These are phyloP conservation scores for Globisporangium recalcitrans DNA, from an alignment of 352 stramenopile species.

Conservation along the genomic window DNA sequence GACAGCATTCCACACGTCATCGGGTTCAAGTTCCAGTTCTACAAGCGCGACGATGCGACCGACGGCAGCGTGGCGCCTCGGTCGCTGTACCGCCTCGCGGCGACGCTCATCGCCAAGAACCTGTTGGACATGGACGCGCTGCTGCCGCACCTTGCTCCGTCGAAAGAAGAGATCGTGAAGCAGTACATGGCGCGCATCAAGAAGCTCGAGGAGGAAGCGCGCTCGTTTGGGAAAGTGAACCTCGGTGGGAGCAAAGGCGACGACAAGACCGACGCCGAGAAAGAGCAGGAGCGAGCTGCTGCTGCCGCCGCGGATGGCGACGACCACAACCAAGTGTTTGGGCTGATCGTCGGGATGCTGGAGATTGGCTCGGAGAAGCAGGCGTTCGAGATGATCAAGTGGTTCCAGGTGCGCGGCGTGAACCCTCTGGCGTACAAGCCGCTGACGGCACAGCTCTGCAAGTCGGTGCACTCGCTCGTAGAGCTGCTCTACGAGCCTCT, in stretches of 20 bases:
- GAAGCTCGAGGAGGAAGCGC: conserved; percentile 51
- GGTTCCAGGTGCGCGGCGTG: conserved; percentile 60
- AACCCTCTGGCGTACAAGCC: conserved; percentile 66
- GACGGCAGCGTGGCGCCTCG: conserved; percentile 44
- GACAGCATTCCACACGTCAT: conserved; percentile 86
- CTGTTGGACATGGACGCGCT: conserved; percentile 75
- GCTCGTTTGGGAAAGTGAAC: conserved; percentile 73
- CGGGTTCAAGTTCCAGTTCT: conserved; percentile 93
- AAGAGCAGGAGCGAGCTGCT: conserved; percentile 19
- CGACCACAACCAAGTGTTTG: conserved; percentile 74
- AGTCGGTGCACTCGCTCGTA: conserved; percentile 63
- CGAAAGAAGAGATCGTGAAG: conserved; percentile 54
- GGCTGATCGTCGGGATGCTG: conserved; percentile 73
- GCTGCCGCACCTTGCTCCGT: conserved; percentile 73
- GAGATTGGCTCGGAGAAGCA: conserved; percentile 60
- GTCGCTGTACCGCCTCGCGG: conserved; percentile 81
- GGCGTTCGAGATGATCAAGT: conserved; percentile 78
- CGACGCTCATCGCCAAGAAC: conserved; percentile 81
- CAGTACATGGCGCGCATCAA: conserved; percentile 29
- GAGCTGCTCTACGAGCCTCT: conserved; percentile 46
- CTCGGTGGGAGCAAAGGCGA: conserved; percentile 38
- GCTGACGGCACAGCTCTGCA: conserved; percentile 57
- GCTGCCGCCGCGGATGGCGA: conserved; percentile 24
- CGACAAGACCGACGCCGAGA: conserved; percentile 21
- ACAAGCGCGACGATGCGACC: conserved; percentile 46